Evolutionary conservation across 2,329 filamentous ascomycete genomes (phyloP).

Genomic region (Rhytidhysteron rufulum): DNA sequence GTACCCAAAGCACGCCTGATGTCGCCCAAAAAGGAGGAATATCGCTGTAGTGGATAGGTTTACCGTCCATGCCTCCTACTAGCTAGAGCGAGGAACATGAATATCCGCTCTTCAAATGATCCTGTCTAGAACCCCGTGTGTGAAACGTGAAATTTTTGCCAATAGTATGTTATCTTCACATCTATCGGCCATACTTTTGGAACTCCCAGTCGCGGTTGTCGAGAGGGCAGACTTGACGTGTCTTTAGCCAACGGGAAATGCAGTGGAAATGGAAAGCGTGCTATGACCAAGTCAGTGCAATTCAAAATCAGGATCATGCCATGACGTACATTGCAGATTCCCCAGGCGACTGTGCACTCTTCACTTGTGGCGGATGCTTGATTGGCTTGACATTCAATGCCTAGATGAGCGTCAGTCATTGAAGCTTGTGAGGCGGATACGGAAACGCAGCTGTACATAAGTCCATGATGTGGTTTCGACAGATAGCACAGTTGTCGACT

Average conservation of each 20-base stretch:
- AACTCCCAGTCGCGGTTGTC: conserved; percentile 99
- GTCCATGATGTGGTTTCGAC: conserved; percentile 99
- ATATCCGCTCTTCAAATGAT: too few species aligned
- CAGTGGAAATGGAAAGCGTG: conserved; percentile 99
- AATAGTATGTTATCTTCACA: too few species aligned
- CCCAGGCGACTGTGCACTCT: conserved; percentile 98
- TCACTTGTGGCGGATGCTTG: conserved; percentile 96
- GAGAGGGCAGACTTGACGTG: conserved; percentile 94
- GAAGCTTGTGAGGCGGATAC: too few species aligned
- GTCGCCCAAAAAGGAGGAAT: too few species aligned
- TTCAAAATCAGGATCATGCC: not conserved
- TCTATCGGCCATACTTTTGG: conserved; percentile 85
- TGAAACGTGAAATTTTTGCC: too few species aligned
- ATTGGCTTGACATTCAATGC: conserved; percentile 98
- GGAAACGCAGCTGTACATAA: conserved; percentile 61
- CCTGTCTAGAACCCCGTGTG: too few species aligned
- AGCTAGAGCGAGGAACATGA: too few species aligned
- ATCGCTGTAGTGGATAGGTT: too few species aligned
- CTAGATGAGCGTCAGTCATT: conserved; percentile 45
- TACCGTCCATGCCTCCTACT: too few species aligned
- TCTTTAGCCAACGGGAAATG: conserved; percentile 98
- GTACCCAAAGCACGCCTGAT: too few species aligned
- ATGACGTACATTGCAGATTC: conserved; percentile 90
- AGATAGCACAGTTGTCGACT: conserved; percentile 99
- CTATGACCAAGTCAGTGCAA: conserved; percentile 51